Percentiles rank a stretch among this genome's conserved stretches.
These are phyloP conservation scores for Suillus bovinus DNA, from an alignment of 768 basidiomycete species.

Conservation along the genomic window DNA sequence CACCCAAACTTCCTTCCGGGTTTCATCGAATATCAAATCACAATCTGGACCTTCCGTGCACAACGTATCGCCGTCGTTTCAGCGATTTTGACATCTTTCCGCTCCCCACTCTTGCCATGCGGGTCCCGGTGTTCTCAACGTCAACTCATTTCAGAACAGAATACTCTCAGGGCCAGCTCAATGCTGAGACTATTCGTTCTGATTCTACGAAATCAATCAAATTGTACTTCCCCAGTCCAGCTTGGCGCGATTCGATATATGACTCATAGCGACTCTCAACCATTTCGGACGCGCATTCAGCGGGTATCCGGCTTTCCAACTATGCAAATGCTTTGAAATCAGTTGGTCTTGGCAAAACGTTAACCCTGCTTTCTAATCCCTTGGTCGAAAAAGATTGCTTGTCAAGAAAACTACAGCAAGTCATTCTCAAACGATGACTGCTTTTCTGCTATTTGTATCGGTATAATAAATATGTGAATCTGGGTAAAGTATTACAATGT, in stretches of 20 bases:
- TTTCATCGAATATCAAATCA: neutral
- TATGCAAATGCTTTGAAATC: neutral
- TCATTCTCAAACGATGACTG: neutral
- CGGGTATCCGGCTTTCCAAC: constrained; percentile 3
- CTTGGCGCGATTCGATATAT: neutral
- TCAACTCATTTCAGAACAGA: neutral
- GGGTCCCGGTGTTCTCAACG: neutral
- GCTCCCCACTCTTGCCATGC: neutral
- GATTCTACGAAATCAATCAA: no score
- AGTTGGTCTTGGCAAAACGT: neutral
- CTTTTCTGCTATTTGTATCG: neutral
- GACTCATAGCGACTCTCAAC: no score
- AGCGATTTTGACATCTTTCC: neutral
- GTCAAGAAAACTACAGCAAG: neutral
- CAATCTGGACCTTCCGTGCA: neutral
- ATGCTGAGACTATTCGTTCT: no score
- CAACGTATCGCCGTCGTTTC: neutral
- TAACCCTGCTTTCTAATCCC: neutral
- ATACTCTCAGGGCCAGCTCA: neutral
- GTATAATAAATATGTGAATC: constrained; percentile 1
- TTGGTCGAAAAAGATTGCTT: neutral
- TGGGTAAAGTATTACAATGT: constrained; percentile 17
- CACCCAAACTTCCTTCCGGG: neutral
- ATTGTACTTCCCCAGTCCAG: neutral
- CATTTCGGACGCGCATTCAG: no score